Percentiles rank a stretch among this genome's conserved stretches.
Evolutionary conservation across 2,329 filamentous ascomycete species (phyloP).

Genomic region (Ophiostoma ulmi): DNA sequence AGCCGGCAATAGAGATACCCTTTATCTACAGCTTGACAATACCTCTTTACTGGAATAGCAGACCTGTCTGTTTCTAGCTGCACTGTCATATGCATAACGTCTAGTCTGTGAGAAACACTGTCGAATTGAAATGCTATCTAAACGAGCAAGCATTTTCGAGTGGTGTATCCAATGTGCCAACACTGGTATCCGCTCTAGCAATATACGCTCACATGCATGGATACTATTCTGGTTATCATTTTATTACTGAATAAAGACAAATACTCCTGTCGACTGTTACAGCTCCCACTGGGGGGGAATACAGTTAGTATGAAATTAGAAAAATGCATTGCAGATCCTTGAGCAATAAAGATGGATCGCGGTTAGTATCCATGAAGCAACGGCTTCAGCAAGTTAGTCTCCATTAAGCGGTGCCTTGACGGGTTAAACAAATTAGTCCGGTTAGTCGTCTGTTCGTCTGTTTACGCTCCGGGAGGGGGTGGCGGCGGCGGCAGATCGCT

Average conservation of each 20-base stretch:
- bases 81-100: too few relatives aligned
- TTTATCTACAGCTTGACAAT: conserved; percentile 1
- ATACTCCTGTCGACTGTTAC: neutral
- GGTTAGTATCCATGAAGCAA: neutral
- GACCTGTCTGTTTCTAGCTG: too few relatives aligned
- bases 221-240: neutral
- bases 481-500: conserved; percentile 37
- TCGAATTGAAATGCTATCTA: too few relatives aligned
- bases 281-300: neutral
- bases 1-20: conserved; percentile 21
- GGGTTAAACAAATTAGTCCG: neutral
- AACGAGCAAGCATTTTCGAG: too few relatives aligned
- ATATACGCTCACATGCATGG: too few relatives aligned
- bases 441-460: neutral
- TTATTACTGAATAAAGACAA: neutral
- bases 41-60: too few relatives aligned
- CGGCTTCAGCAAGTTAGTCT: neutral
- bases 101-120: too few relatives aligned
- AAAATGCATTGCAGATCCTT: neutral
- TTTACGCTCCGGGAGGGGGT: conserved; percentile 25
- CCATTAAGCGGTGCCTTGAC: neutral
- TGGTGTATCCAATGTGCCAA: too few relatives aligned
- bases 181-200: too few relatives aligned
- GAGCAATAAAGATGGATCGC: neutral
- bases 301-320: conserved; percentile 1